A percentile compares a stretch with the other conserved stretches of the same genome.
Conservation (phyloP, 768 basidiomycete genomes). For the Postia placenta region DNA sequence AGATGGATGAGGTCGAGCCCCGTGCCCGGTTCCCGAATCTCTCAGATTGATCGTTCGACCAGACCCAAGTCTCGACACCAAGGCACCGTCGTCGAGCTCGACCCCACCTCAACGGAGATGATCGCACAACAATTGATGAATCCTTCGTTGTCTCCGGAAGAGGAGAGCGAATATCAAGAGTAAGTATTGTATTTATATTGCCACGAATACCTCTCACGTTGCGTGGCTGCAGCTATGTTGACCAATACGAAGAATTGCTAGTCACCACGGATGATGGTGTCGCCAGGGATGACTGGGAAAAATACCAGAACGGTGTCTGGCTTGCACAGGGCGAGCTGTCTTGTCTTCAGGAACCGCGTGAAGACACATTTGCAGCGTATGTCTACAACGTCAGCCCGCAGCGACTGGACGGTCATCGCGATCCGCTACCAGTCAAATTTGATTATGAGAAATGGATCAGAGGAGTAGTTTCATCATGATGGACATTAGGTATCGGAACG, state of each 20-base stretch:
- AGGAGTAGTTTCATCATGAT: too few species aligned
- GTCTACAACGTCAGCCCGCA: conserved; percentile 35
- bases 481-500: too few species aligned
- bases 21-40: conserved; percentile 34
- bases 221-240: conserved; percentile 50
- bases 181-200: conserved; percentile 23
- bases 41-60: conserved; percentile 32
- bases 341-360: conserved; percentile 13
- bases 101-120: conserved; percentile 43
- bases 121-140: conserved; percentile 54
- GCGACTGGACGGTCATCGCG: conserved; percentile 30
- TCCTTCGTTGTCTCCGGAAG: conserved; percentile 56
- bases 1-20: conserved; percentile 67
- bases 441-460: conserved; percentile 34
- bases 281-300: conserved; percentile 13
- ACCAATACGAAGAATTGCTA: conserved; percentile 62
- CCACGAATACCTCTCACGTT: not conserved
- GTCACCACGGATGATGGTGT: conserved; percentile 34
- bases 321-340: conserved; percentile 8
- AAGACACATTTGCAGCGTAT: conserved; percentile 34
- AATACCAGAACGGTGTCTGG: conserved; percentile 16
- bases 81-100: conserved; percentile 15
- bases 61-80: conserved; percentile 16
- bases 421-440: conserved; percentile 30
- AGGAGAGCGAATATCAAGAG: conserved; percentile 72